Percentiles rank a stretch among this genome's conserved stretches.
phyloP scores from a whole-genome alignment of 2,329 filamentous ascomycete species.

The Exophiala oligosperma region DNA sequence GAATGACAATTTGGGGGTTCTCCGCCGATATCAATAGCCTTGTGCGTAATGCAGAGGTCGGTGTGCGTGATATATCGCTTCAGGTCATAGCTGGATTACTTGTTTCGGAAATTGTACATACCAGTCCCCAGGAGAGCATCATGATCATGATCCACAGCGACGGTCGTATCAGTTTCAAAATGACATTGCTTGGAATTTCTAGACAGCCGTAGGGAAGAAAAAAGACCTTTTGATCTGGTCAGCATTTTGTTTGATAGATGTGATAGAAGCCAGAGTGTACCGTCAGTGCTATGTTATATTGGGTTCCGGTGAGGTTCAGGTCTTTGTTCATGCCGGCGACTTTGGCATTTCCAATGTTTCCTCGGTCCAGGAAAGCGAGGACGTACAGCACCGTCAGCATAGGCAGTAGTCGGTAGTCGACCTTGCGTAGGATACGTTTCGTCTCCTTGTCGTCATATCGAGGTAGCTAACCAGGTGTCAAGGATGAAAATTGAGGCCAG shows the following conservation, averaged over 20 bases:
- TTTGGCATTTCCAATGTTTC: slow-evolving; percentile 49
- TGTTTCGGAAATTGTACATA: neutral
- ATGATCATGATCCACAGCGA: slow-evolving; percentile 36
- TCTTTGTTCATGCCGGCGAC: slow-evolving; percentile 44
- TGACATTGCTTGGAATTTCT: slow-evolving; percentile 64
- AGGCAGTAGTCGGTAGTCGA: slow-evolving; percentile 38
- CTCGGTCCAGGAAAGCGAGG: slow-evolving; percentile 36
- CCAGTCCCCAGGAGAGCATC: slow-evolving; percentile 47
- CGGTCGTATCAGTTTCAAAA: slow-evolving; percentile 50
- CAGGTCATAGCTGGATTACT: no score
- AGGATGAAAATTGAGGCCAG: neutral
- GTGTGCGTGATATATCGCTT: no score
- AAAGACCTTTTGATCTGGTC: slow-evolving; percentile 46
- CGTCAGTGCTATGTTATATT: slow-evolving; percentile 36
- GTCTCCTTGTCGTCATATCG: slow-evolving; percentile 20
- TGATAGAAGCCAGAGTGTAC: neutral
- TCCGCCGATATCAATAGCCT: no score
- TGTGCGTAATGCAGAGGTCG: no score
- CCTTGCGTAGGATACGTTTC: slow-evolving; percentile 39
- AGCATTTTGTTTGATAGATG: no score
- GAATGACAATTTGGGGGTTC: no score
- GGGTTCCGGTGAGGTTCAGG: slow-evolving; percentile 42
- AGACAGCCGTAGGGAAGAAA: slow-evolving; percentile 62
- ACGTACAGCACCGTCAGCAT: slow-evolving; percentile 20
- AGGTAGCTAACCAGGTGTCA: slow-evolving; percentile 2